phyloP scores from a whole-genome alignment of 1,284 basidiomycete genomes.

The Kwoniella shivajii region DNA sequence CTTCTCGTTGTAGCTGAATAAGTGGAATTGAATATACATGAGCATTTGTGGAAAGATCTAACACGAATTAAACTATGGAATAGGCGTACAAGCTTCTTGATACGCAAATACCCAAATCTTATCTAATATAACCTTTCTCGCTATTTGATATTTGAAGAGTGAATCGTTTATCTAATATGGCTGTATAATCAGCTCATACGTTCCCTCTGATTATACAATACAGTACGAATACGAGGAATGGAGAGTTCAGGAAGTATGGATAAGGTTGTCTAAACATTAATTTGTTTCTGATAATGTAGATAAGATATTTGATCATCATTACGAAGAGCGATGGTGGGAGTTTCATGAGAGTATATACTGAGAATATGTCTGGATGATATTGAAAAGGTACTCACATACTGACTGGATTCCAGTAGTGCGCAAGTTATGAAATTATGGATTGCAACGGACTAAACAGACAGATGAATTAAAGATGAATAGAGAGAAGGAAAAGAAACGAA shows the following conservation, averaged over 20 bases:
- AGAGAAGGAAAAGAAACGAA: not conserved
- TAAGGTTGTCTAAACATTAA: constrained; percentile 35
- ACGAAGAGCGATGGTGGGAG: not conserved
- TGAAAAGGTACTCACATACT: constrained; percentile 1
- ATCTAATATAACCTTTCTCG: too few species aligned
- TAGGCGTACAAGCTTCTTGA: constrained; percentile 1
- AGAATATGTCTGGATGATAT: not conserved
- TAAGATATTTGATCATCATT: constrained; percentile 50
- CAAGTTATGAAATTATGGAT: too few species aligned
- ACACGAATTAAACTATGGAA: not conserved
- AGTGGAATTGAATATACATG: not conserved
- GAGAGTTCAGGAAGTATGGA: constrained; percentile 36
- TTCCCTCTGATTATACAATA: not conserved
- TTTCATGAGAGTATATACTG: not conserved
- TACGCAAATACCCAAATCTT: not conserved
- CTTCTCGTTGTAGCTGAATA: too few species aligned
- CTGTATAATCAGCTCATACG: too few species aligned
- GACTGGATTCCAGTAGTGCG: not conserved
- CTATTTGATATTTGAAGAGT: too few species aligned
- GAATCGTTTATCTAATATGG: too few species aligned
- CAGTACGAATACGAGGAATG: not conserved
- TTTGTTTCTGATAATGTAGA: constrained; percentile 55
- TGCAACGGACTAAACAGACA: too few species aligned
- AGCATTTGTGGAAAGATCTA: not conserved
- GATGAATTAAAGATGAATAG: not conserved